These are phyloP conservation scores for Metarhizium humberi DNA, from an alignment of 2,329 filamentous ascomycete species.

Conservation along the genomic window DNA sequence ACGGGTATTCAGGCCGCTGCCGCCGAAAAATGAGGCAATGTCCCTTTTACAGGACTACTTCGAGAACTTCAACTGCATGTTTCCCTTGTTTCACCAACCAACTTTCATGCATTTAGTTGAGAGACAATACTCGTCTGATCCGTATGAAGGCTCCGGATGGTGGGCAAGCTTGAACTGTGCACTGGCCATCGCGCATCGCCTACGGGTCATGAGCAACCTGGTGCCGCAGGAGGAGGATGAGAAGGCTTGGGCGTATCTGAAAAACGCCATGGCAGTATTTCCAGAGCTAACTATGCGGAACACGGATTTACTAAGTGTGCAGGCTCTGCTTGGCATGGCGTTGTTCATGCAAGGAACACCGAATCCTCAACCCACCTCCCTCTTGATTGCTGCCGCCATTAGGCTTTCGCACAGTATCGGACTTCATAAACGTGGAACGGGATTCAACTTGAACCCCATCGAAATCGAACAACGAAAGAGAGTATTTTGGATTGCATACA, in stretches of 20 bases:
- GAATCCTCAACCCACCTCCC: slow-evolving; percentile 89
- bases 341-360: slow-evolving; percentile 93
- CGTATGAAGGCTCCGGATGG: slow-evolving; percentile 93
- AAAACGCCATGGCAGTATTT: slow-evolving; percentile 92
- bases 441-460: slow-evolving; percentile 86
- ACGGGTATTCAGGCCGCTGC: slow-evolving; percentile 73
- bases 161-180: slow-evolving; percentile 96
- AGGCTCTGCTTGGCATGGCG: slow-evolving; percentile 87
- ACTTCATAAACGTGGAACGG: slow-evolving; percentile 84
- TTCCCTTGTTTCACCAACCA: slow-evolving; percentile 92
- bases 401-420: slow-evolving; percentile 89
- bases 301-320: slow-evolving; percentile 88
- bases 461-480: slow-evolving; percentile 81
- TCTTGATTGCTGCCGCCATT: slow-evolving; percentile 84
- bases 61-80: slow-evolving; percentile 98
- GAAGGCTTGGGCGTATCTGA: slow-evolving; percentile 90
- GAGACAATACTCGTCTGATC: slow-evolving; percentile 83
- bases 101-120: slow-evolving; percentile 98
- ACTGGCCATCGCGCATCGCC: slow-evolving; percentile 82
- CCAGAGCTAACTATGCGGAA: slow-evolving; percentile 92
- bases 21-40: slow-evolving; percentile 76
- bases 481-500: slow-evolving; percentile 59
- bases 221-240: slow-evolving; percentile 86
- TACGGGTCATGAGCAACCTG: slow-evolving; percentile 92
- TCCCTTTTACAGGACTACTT: slow-evolving; percentile 91